Conservation (phyloP, 2,329 filamentous ascomycete species). For the Fusarium bactridioides region DNA sequence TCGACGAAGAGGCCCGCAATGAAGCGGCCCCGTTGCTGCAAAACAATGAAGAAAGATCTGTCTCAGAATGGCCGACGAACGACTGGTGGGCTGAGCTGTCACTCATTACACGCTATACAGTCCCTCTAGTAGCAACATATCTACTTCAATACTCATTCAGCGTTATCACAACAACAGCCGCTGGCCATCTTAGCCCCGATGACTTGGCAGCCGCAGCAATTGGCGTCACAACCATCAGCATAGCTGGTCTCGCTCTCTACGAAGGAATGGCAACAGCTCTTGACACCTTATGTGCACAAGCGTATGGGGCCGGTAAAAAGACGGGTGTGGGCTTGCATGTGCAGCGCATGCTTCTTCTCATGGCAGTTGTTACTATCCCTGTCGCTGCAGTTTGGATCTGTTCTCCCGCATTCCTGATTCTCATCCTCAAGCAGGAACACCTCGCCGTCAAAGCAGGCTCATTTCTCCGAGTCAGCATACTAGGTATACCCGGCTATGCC, state of each 20-base stretch:
- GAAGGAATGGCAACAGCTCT: slow-evolving; percentile 42
- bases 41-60: background rate
- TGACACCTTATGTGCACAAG: slow-evolving; percentile 39
- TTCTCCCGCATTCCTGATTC: slow-evolving; percentile 55
- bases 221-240: slow-evolving; percentile 62
- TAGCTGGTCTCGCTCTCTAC: slow-evolving; percentile 57
- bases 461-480: slow-evolving; percentile 57
- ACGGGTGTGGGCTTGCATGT: slow-evolving; percentile 60
- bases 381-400: slow-evolving; percentile 58
- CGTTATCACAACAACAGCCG: slow-evolving; percentile 59
- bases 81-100: slow-evolving; percentile 23
- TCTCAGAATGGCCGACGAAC: background rate
- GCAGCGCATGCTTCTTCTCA: slow-evolving; percentile 60
- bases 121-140: slow-evolving; percentile 61
- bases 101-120: slow-evolving; percentile 41
- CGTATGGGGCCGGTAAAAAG: slow-evolving; percentile 50
- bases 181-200: slow-evolving; percentile 60
- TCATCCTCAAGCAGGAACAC: slow-evolving; percentile 56
- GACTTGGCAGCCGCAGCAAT: slow-evolving; percentile 61
- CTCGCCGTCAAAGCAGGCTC: slow-evolving; percentile 58
- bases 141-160: slow-evolving; percentile 62
- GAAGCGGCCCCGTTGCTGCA: slow-evolving; percentile 30
- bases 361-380: slow-evolving; percentile 56
- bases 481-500: slow-evolving; percentile 61
- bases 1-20: background rate